These are phyloP conservation scores for Achaetomium macrosporum DNA, from an alignment of 2,329 filamentous ascomycete genomes.

Conservation along the genomic window DNA sequence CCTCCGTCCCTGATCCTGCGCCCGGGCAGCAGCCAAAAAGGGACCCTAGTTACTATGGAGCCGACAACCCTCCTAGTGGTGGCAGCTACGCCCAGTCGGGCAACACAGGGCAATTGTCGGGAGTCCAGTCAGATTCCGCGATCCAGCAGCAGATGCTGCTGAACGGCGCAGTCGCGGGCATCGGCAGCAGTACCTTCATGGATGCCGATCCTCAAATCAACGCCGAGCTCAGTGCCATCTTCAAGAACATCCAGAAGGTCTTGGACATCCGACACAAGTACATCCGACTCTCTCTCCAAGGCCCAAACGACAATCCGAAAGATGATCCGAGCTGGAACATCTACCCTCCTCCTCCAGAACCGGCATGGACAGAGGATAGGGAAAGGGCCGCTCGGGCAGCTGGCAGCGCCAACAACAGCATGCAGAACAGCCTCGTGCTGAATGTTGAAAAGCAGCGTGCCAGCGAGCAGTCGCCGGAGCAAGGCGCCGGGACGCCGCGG, in stretches of 20 bases:
- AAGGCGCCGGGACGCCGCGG: slow-evolving; percentile 29
- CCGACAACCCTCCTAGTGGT: slow-evolving; percentile 16
- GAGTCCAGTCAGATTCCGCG: slow-evolving; percentile 20
- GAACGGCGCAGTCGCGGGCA: slow-evolving; percentile 48
- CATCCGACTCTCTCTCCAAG: slow-evolving; percentile 76
- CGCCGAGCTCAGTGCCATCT: slow-evolving; percentile 77
- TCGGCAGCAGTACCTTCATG: slow-evolving; percentile 60
- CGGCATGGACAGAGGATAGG: slow-evolving; percentile 68
- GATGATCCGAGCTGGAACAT: slow-evolving; percentile 79
- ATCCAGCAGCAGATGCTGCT: slow-evolving; percentile 31
- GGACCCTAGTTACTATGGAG: slow-evolving; percentile 16
- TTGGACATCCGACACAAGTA: slow-evolving; percentile 85
- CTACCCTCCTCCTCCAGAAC: slow-evolving; percentile 86
- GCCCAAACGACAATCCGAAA: slow-evolving; percentile 78
- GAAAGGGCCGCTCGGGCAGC: slow-evolving; percentile 29
- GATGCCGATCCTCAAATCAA: slow-evolving; percentile 74
- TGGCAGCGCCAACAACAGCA: slow-evolving; percentile 38
- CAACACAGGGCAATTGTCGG: slow-evolving; percentile 8
- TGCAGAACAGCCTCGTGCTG: slow-evolving; percentile 43
- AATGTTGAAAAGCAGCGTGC: slow-evolving; percentile 29
- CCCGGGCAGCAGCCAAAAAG: slow-evolving; percentile 12
- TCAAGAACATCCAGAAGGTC: slow-evolving; percentile 85
- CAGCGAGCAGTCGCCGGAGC: slow-evolving; percentile 29
- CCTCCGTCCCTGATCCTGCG: slow-evolving; percentile 13
- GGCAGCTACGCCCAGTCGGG: slow-evolving; percentile 18